phyloP scores from a whole-genome alignment of 2,329 filamentous ascomycete genomes.

The Colletotrichum euphorbiae region DNA sequence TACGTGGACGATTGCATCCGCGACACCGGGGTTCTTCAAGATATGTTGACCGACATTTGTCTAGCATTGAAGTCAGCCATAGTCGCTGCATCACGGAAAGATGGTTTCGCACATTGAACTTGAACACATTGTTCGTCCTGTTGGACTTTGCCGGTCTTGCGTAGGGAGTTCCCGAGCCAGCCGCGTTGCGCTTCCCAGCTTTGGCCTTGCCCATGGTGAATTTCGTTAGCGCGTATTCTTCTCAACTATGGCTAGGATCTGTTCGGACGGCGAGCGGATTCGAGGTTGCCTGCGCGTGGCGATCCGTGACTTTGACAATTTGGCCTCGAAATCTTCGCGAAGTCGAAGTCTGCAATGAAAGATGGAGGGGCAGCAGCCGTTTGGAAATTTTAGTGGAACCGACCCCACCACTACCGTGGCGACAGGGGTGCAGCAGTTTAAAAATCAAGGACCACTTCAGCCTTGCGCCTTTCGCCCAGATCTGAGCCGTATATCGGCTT shows the following conservation, averaged over 20 bases:
- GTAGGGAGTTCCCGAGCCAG: constrained; percentile 45
- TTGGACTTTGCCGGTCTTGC: constrained; percentile 36
- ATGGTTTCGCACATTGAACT: constrained; percentile 84
- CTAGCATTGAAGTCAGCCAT: constrained; percentile 3
- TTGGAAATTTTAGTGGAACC: constrained; percentile 40
- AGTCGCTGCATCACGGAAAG: constrained; percentile 52
- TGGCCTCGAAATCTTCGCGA: constrained; percentile 20
- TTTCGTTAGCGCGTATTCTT: background rate
- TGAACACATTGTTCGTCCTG: constrained; percentile 85
- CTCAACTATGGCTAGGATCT: too few species aligned
- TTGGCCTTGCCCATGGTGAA: constrained; percentile 65
- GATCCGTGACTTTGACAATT: background rate
- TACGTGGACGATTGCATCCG: constrained; percentile 70
- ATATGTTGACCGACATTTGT: constrained; percentile 71
- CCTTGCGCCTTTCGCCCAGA: constrained; percentile 31
- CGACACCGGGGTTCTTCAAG: constrained; percentile 89
- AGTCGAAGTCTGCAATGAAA: constrained; percentile 37
- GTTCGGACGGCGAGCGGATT: background rate
- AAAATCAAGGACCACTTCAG: constrained; percentile 40
- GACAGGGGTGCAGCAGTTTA: constrained; percentile 37
- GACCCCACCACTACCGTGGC: constrained; percentile 19
- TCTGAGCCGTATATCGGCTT: constrained; percentile 1
- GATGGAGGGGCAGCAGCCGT: constrained; percentile 41
- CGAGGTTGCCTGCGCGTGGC: background rate
- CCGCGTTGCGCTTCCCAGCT: constrained; percentile 64